Conservation (phyloP, 2,329 filamentous ascomycete species). For the Lachnellula arida region DNA sequence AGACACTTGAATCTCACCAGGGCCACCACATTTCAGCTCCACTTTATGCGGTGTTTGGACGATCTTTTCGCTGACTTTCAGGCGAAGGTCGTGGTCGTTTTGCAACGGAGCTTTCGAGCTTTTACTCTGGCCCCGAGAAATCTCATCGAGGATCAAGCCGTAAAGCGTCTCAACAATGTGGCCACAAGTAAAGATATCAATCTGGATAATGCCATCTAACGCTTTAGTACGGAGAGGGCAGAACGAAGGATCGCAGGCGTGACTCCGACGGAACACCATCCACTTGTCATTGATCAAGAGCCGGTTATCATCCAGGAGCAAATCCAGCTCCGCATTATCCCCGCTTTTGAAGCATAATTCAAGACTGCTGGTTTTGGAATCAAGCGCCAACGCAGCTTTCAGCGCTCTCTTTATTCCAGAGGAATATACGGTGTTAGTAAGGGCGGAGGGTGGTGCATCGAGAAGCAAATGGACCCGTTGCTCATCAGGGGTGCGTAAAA, state of each 20-base stretch:
- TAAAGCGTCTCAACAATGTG: background rate
- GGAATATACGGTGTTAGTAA: constrained; percentile 7
- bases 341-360: constrained; percentile 17
- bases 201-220: background rate
- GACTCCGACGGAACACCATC: constrained; percentile 14
- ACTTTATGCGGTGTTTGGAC: background rate
- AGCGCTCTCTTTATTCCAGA: constrained; percentile 10
- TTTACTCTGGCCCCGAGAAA: background rate
- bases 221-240: background rate
- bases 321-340: constrained; percentile 12
- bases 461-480: constrained; percentile 7
- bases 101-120: background rate
- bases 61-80: background rate
- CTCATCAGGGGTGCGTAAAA: background rate
- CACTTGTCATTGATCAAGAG: constrained; percentile 21
- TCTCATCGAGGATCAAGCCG: background rate
- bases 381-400: constrained; percentile 8
- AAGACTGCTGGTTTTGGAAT: constrained; percentile 7
- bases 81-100: background rate
- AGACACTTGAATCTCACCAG: background rate
- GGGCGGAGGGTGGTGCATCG: constrained; percentile 1
- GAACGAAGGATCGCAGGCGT: background rate
- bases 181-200: constrained; percentile 1
- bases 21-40: background rate
- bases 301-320: background rate